A percentile compares a stretch with the other conserved stretches of the same genome.
Evolutionary conservation across 345 rosid genomes (phyloP).

Genomic region (Aegle marmelos): DNA sequence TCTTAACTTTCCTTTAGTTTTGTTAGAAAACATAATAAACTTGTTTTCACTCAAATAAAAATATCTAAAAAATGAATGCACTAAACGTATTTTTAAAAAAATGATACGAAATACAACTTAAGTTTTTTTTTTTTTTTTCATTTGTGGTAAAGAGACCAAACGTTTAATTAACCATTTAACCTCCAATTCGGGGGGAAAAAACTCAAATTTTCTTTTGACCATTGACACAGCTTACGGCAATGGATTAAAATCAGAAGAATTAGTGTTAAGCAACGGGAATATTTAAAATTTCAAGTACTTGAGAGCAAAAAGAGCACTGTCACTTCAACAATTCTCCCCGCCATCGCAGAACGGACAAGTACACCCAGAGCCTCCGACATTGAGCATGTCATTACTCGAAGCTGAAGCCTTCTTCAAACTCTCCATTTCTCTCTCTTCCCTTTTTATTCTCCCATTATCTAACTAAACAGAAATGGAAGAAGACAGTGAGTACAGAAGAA

Average conservation of each 20-base stretch:
- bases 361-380: background rate
- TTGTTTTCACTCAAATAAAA: too few species aligned
- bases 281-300: background rate
- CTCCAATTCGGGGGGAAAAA: too few species aligned
- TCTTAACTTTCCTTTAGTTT: too few species aligned
- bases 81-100: too few species aligned
- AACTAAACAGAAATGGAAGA: conserved; percentile 29
- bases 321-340: conserved; percentile 22
- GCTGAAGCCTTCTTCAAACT: background rate
- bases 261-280: background rate
- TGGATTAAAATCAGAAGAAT: background rate
- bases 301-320: background rate
- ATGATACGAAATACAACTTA: too few species aligned
- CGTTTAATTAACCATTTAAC: too few species aligned
- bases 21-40: too few species aligned
- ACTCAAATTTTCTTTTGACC: background rate
- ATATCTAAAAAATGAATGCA: too few species aligned
- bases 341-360: conserved; percentile 22
- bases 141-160: too few species aligned
- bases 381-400: background rate
- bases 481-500: conserved; percentile 44
- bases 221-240: too few species aligned
- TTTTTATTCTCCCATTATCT: background rate
- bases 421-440: background rate
- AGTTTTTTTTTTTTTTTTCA: too few species aligned